Evolutionary conservation across 2,329 filamentous ascomycete species (phyloP).

Genomic region (Phoma sp.): DNA sequence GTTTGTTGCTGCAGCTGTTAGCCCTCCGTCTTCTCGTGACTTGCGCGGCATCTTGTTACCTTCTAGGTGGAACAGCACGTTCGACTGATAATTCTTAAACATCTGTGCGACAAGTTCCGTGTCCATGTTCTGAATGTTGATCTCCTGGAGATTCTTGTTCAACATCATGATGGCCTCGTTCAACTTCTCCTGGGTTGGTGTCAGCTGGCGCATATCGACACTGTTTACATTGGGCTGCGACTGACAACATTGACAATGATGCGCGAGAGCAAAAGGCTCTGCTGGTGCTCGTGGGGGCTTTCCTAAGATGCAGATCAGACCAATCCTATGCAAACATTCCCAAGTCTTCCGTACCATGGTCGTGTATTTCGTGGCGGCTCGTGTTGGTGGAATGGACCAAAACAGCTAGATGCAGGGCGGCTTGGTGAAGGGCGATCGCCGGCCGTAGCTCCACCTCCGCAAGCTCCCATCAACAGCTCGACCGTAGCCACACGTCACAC

Average conservation of each 20-base stretch:
- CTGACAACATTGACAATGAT: constrained; percentile 97
- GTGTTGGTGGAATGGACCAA: constrained; percentile 34
- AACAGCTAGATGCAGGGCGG: constrained; percentile 33
- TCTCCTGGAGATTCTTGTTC: constrained; percentile 93
- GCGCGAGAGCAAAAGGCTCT: constrained; percentile 87
- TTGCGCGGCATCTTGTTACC: constrained; percentile 59
- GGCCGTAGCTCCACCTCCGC: constrained; percentile 29
- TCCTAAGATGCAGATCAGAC: constrained; percentile 61
- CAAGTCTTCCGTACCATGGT: constrained; percentile 33
- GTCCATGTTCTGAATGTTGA: constrained; percentile 99
- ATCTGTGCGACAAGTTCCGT: constrained; percentile 97
- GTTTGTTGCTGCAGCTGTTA: constrained; percentile 69
- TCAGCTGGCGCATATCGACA: constrained; percentile 8
- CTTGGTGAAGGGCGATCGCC: constrained; percentile 21
- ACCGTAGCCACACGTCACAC: constrained; percentile 5
- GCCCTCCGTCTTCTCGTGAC: not conserved
- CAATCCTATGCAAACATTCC: not conserved
- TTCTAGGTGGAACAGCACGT: constrained; percentile 95
- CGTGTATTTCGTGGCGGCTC: constrained; percentile 24
- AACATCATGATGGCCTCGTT: constrained; percentile 92
- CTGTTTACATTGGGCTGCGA: constrained; percentile 23
- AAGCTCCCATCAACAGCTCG: constrained; percentile 19
- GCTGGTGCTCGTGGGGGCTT: constrained; percentile 96
- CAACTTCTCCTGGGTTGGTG: constrained; percentile 81
- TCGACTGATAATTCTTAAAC: constrained; percentile 99